Evolutionary conservation across 495 filamentous ascomycete species (phyloP).

Genomic region (Wilcoxina mikolae): DNA sequence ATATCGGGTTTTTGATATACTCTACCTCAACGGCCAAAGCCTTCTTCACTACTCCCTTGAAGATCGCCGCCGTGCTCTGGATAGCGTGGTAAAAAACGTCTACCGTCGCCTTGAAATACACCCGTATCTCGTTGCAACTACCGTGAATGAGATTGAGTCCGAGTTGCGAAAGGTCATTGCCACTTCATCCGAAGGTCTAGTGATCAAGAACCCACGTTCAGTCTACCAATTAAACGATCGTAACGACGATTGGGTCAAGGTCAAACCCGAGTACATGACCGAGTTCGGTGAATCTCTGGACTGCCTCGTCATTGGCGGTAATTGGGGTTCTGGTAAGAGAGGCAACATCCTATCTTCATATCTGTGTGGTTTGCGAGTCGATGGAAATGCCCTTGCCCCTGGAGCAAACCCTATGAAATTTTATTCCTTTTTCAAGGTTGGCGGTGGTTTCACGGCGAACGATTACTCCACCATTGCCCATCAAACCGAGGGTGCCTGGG

Average conservation of each 20-base stretch:
- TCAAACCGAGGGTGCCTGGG: conserved; percentile 82
- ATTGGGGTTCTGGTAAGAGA: conserved; percentile 74
- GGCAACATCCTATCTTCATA: conserved; percentile 76
- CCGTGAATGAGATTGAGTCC: conserved; percentile 57
- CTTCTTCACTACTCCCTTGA: conserved; percentile 70
- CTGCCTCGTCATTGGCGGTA: conserved; percentile 77
- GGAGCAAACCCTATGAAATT: conserved; percentile 34
- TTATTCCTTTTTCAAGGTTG: conserved; percentile 90
- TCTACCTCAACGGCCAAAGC: conserved; percentile 67
- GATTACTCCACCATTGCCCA: conserved; percentile 75
- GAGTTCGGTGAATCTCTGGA: conserved; percentile 92
- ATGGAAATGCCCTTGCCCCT: conserved; percentile 45
- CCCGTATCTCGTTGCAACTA: conserved; percentile 50
- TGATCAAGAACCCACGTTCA: conserved; percentile 85
- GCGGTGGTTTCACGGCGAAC: conserved; percentile 72
- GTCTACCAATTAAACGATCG: conserved; percentile 77
- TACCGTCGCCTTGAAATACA: conserved; percentile 73
- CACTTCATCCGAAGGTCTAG: conserved; percentile 77
- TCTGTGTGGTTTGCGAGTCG: conserved; percentile 67
- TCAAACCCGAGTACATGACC: conserved; percentile 97
- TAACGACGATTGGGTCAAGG: conserved; percentile 96
- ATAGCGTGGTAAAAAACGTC: conserved; percentile 47
- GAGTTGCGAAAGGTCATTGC: conserved; percentile 68
- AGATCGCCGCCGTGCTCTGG: conserved; percentile 65
- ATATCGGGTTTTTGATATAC: conserved; percentile 71